Percentiles rank a stretch among this genome's conserved stretches.
Conservation (phyloP, 371 early-diverging fungal species). For the Funneliformis caledonium region DNA sequence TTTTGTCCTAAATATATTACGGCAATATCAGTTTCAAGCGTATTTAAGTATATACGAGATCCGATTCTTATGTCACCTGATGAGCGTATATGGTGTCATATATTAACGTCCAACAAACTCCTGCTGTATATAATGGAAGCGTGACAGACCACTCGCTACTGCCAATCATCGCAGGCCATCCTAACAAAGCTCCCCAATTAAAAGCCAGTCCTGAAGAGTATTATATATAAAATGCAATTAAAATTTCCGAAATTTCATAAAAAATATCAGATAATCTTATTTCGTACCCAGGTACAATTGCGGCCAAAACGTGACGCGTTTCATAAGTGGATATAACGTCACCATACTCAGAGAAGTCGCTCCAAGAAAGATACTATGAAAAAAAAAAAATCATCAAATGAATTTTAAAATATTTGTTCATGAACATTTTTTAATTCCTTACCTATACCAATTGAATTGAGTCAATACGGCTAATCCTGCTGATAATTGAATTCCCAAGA, state of each 20-base stretch:
- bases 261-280: constrained; percentile 1
- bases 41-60: neutral
- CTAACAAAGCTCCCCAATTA: constrained; percentile 94
- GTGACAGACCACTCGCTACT: constrained; percentile 67
- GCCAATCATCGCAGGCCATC: constrained; percentile 92
- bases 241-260: neutral
- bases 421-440: neutral
- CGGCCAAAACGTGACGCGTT: constrained; percentile 95
- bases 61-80: constrained; percentile 51
- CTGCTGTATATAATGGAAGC: constrained; percentile 85
- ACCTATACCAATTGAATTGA: constrained; percentile 77
- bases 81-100: constrained; percentile 98
- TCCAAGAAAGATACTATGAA: constrained; percentile 74
- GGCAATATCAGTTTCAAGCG: too few relatives aligned
- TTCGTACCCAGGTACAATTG: constrained; percentile 76
- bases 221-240: constrained; percentile 1
- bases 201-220: constrained; percentile 74
- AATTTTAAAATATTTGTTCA: neutral
- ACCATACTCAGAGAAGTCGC: constrained; percentile 82
- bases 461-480: constrained; percentile 81
- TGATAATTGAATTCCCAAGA: constrained; percentile 79
- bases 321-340: constrained; percentile 91
- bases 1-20: constrained; percentile 69
- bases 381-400: neutral
- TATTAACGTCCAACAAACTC: constrained; percentile 92